phyloP scores from a whole-genome alignment of 257 asterid genomes.

The Plectranthus barbatus region DNA sequence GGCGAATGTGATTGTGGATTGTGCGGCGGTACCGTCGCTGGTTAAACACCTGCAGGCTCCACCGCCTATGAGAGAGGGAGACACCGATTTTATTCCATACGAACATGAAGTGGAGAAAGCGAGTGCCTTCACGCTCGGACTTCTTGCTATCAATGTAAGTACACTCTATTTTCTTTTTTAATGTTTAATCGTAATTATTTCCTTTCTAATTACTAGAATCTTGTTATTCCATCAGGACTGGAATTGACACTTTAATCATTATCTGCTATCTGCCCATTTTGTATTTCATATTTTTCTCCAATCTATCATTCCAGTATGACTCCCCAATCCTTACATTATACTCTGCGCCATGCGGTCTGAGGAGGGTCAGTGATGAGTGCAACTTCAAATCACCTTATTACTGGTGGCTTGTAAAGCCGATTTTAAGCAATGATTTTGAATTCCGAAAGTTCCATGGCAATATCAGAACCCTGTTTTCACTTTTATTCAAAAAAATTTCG shows the following conservation, averaged over 20 bases:
- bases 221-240: background rate
- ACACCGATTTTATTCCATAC: slow-evolving; percentile 19
- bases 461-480: background rate
- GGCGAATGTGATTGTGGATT: slow-evolving; percentile 64
- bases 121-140: slow-evolving; percentile 73
- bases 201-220: background rate
- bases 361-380: background rate
- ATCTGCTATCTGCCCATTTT: too few relatives aligned
- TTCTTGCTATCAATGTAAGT: slow-evolving; percentile 66
- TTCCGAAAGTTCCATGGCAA: background rate
- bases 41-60: slow-evolving; percentile 66
- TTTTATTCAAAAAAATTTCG: background rate
- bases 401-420: too few relatives aligned
- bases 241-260: too few relatives aligned
- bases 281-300: too few relatives aligned
- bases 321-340: background rate
- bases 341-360: background rate
- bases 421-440: background rate
- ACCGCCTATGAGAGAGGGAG: slow-evolving; percentile 30
- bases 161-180: background rate
- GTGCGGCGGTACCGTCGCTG: slow-evolving; percentile 60
- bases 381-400: background rate
- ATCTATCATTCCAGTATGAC: too few relatives aligned
- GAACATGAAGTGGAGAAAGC: slow-evolving; percentile 89
- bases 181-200: background rate